A percentile compares a stretch with the other conserved stretches of the same genome.
These are phyloP conservation scores for Ogataea paraovalis DNA, from an alignment of 805 yeast species.

Conservation along the genomic window DNA sequence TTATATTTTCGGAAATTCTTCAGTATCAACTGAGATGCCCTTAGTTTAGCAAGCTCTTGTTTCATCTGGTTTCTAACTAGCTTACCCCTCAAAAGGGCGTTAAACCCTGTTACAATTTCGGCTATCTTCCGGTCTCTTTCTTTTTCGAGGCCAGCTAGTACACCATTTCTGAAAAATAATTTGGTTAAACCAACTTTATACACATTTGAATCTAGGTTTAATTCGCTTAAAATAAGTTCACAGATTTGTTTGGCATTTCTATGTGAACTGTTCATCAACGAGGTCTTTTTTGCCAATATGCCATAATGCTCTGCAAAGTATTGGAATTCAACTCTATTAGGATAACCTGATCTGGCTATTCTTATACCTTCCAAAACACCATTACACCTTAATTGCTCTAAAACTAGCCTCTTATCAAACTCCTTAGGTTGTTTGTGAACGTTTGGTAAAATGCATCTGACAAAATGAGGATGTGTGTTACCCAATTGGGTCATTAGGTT, in stretches of 20 bases:
- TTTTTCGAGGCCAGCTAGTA: conserved; percentile 73
- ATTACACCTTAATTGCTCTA: conserved; percentile 89
- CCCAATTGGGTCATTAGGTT: conserved; percentile 68
- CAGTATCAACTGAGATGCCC: conserved; percentile 68
- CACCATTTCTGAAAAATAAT: conserved; percentile 72
- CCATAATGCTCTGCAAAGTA: conserved; percentile 76
- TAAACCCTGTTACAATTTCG: conserved; percentile 53
- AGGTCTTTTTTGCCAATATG: conserved; percentile 51
- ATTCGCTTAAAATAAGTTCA: conserved; percentile 59
- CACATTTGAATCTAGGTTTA: conserved; percentile 54
- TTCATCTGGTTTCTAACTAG: conserved; percentile 46
- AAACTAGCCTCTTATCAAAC: conserved; percentile 71
- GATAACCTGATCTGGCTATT: conserved; percentile 95
- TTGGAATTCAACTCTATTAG: conserved; percentile 81
- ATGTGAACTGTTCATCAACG: conserved; percentile 28
- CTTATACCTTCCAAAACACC: conserved; percentile 98
- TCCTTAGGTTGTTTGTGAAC: conserved; percentile 62
- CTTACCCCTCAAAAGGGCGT: conserved; percentile 64
- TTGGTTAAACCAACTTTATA: conserved; percentile 71
- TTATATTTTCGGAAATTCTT: conserved; percentile 54
- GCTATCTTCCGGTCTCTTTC: conserved; percentile 64
- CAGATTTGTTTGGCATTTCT: conserved; percentile 59
- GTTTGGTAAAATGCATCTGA: conserved; percentile 93
- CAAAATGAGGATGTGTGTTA: conserved; percentile 91
- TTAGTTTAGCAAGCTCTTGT: conserved; percentile 50